Evolutionary conservation across 495 filamentous ascomycete genomes (phyloP).

Genomic region (Penicillium angulare): DNA sequence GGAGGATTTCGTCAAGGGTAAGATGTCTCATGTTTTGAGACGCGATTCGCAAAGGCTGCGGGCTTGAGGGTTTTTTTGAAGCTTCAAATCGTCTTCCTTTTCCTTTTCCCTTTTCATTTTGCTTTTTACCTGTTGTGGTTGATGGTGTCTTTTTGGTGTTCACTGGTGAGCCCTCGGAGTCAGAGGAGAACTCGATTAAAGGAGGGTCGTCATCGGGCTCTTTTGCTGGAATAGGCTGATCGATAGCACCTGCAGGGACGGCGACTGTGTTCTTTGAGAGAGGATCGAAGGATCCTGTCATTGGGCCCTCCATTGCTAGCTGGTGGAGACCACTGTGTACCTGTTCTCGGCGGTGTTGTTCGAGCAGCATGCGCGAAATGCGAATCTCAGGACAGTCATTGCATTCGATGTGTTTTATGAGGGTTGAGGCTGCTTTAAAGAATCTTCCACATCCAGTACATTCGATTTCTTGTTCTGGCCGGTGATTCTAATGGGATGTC

Average conservation of each 20-base stretch:
- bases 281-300: no score
- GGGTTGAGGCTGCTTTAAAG: slow-evolving; percentile 42
- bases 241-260: no score
- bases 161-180: no score
- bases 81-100: not conserved
- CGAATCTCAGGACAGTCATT: slow-evolving; percentile 33
- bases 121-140: no score
- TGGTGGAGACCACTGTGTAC: not conserved
- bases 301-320: not conserved
- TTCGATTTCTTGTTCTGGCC: slow-evolving; percentile 35
- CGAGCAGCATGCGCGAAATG: slow-evolving; percentile 20
- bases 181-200: not conserved
- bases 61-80: not conserved
- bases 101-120: no score
- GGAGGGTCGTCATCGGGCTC: no score
- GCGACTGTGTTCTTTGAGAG: not conserved
- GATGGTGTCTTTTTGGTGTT: no score
- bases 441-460: slow-evolving; percentile 45
- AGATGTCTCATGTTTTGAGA: no score
- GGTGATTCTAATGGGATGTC: slow-evolving; percentile 35
- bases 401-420: slow-evolving; percentile 52
- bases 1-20: no score
- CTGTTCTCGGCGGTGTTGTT: slow-evolving; percentile 17
- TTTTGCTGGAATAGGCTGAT: no score
- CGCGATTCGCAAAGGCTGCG: no score